Evolutionary conservation across 2,329 filamentous ascomycete genomes (phyloP).

Genomic region (Exophiala alcalophila): DNA sequence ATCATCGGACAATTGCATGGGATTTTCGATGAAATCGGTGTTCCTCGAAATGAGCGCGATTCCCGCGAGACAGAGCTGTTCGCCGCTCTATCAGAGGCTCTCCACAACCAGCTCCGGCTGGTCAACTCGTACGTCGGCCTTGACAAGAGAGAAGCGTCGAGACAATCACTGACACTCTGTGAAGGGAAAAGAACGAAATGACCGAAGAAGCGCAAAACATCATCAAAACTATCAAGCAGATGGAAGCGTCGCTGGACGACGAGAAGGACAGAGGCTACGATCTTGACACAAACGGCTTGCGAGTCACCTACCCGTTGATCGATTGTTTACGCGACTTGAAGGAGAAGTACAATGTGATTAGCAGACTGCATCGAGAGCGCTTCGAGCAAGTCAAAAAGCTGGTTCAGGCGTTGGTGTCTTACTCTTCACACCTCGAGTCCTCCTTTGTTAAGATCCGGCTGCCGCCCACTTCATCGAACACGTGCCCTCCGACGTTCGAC

Average conservation of each 20-base stretch:
- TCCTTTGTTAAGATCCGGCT: slow-evolving; percentile 82
- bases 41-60: slow-evolving; percentile 90
- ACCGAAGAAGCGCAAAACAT: slow-evolving; percentile 84
- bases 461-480: slow-evolving; percentile 75
- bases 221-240: slow-evolving; percentile 83
- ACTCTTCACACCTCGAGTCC: slow-evolving; percentile 90
- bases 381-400: slow-evolving; percentile 97
- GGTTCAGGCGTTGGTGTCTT: slow-evolving; percentile 88
- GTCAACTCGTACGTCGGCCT: slow-evolving; percentile 61
- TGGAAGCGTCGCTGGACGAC: slow-evolving; percentile 87
- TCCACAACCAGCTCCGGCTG: slow-evolving; percentile 82
- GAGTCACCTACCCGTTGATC: slow-evolving; percentile 78
- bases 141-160: neutral
- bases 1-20: slow-evolving; percentile 92
- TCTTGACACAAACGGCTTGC: slow-evolving; percentile 64
- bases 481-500: slow-evolving; percentile 79
- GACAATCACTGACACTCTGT: slow-evolving; percentile 21
- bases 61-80: slow-evolving; percentile 90
- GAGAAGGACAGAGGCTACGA: slow-evolving; percentile 63
- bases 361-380: slow-evolving; percentile 80
- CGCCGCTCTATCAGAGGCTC: slow-evolving; percentile 81
- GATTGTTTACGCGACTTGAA: slow-evolving; percentile 76
- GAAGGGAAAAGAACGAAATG: slow-evolving; percentile 80
- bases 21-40: slow-evolving; percentile 95
- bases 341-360: slow-evolving; percentile 79